Base-by-base conservation (phyloP, 306 rosid genomes). In the Vigna radiata region DNA sequence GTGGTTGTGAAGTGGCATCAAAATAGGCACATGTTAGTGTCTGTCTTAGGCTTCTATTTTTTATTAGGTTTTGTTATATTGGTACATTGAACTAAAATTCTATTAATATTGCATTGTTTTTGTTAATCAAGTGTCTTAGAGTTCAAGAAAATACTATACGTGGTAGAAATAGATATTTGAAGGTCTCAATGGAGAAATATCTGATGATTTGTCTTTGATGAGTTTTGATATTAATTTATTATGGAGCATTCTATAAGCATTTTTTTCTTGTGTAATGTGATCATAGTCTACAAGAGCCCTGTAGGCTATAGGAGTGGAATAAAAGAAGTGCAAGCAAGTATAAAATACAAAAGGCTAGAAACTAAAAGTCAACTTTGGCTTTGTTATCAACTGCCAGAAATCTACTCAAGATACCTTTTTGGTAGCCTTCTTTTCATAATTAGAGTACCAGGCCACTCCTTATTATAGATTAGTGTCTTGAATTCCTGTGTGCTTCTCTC, bases 291-390 rank as follows among this genome's bases (percentile, higher is more conserved):
- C 37, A 12, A 58, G 63, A 25, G 64, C 37, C 39, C 37, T 33
- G 0, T 25, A 58, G 37, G 37, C 17, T 33, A 11, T 25, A 58
- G 37, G 37, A 11, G 64, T 11, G 16, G 64, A 25, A 25, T 9
- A 58, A 23, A 58, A 17, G 4, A 58, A 58, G 11, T 58, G 37
- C 13, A 58, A 27, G 9, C 13, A 58, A 14, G 31, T 27, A 27
- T 27, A 59, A 23, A 58, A 58, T 13, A 25, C 6, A 16, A 23
- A 56, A 23, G 58, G 7, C 65, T 14, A 14, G 65, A 27, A 59
- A 59, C 41, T 27, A 11, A 59, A 59, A 59, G 27, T 59, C 19
- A 59, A 59, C 66, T 59, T 29, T 59, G 41, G 37, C 64, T 25
- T 27, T 58, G 37, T 58, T 12, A 27, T 58, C 8, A 13, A 58